Evolutionary conservation across 2,329 filamentous ascomycete species (phyloP).

Genomic region (Phialemonium atrogriseum): DNA sequence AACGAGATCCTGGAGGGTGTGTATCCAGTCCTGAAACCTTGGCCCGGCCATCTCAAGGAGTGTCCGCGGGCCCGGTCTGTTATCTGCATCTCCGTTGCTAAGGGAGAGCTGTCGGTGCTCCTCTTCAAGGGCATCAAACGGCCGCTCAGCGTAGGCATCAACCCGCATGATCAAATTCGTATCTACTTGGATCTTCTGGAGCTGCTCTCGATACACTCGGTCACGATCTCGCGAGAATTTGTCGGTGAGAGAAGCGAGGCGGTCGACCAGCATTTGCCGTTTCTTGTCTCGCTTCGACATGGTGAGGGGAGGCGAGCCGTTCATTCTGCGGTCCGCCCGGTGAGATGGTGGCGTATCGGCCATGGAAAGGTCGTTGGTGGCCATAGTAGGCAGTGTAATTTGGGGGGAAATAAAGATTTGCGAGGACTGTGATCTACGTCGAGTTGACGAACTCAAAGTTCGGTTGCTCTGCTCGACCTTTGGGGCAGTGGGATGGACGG

Average conservation of each 20-base stretch:
- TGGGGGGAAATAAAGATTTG: too few relatives aligned
- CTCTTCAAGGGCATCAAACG: constrained; percentile 34
- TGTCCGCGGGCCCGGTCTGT: constrained; percentile 37
- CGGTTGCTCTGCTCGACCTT: too few relatives aligned
- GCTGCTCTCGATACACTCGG: constrained; percentile 76
- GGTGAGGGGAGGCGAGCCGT: constrained; percentile 20
- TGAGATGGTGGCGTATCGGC: constrained; percentile 9
- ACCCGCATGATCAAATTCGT: constrained; percentile 79
- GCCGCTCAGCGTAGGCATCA: constrained; percentile 60
- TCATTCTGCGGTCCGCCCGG: constrained; percentile 17
- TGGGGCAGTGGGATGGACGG: too few relatives aligned
- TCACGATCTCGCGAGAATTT: constrained; percentile 77
- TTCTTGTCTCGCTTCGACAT: constrained; percentile 86
- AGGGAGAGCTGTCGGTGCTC: constrained; percentile 29
- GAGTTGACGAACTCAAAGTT: not conserved
- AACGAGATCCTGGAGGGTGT: constrained; percentile 78
- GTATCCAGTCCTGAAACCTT: constrained; percentile 76
- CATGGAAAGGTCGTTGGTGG: constrained; percentile 14
- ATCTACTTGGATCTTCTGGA: constrained; percentile 87
- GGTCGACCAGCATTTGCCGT: constrained; percentile 72
- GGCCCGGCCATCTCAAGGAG: constrained; percentile 70
- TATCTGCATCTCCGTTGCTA: constrained; percentile 24
- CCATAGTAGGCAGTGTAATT: too few relatives aligned
- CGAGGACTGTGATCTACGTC: not conserved
- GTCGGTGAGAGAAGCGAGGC: constrained; percentile 65